These are phyloP conservation scores for Elongisporangium senticosum DNA, from an alignment of 352 stramenopile genomes.

Conservation along the genomic window DNA sequence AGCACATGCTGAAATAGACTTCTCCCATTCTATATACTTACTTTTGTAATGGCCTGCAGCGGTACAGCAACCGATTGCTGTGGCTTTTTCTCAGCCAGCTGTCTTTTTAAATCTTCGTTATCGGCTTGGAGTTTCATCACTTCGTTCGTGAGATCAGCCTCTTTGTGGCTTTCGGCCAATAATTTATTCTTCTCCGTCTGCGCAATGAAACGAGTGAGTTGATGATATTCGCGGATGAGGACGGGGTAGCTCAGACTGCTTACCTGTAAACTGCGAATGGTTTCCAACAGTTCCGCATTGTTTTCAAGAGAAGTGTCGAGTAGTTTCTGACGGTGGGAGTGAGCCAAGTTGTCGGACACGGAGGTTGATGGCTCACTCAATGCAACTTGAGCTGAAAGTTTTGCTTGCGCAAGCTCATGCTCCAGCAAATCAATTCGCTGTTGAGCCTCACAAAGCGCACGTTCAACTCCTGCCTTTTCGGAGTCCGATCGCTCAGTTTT, in stretches of 20 bases:
- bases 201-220: constrained; percentile 17
- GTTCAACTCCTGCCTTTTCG: constrained; percentile 23
- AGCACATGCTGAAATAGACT: constrained; percentile 16
- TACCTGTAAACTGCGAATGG: constrained; percentile 59
- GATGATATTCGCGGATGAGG: constrained; percentile 21
- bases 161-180: constrained; percentile 16
- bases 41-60: constrained; percentile 14
- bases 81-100: constrained; percentile 6
- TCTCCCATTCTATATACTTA: constrained; percentile 7
- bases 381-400: neutral
- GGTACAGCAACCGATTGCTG: constrained; percentile 7
- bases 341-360: neutral
- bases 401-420: constrained; percentile 13
- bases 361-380: constrained; percentile 1
- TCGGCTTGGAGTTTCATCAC: constrained; percentile 11
- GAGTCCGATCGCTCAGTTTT: constrained; percentile 12
- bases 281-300: constrained; percentile 57
- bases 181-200: constrained; percentile 11
- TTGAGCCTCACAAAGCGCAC: constrained; percentile 22
- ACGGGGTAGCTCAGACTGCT: constrained; percentile 17
- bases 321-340: constrained; percentile 36
- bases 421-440: constrained; percentile 42
- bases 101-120: constrained; percentile 12
- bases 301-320: constrained; percentile 46
- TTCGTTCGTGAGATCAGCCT: constrained; percentile 26